A percentile compares a stretch with the other conserved stretches of the same genome.
Evolutionary conservation across 495 filamentous ascomycete genomes (phyloP).

Genomic region (Mytilinidion resinicola): DNA sequence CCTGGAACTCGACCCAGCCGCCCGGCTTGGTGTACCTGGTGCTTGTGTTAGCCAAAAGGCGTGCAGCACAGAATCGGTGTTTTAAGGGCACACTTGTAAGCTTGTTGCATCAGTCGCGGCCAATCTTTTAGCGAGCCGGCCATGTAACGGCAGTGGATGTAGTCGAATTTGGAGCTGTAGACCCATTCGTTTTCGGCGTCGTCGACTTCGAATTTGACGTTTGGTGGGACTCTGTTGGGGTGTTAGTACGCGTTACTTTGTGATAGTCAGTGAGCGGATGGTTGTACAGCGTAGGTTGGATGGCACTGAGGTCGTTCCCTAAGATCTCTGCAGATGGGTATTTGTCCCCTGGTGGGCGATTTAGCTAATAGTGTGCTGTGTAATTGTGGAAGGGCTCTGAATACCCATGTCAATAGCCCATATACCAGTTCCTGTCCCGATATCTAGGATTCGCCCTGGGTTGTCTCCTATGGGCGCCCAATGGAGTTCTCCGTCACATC

Average conservation of each 20-base stretch:
- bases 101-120: conserved; percentile 30
- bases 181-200: conserved; percentile 43
- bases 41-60: neutral
- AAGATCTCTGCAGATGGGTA: conserved; percentile 4
- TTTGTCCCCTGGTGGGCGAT: conserved; percentile 5
- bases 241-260: neutral
- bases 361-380: neutral
- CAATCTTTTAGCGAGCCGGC: conserved; percentile 46
- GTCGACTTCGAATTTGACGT: conserved; percentile 49
- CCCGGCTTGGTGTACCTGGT: conserved; percentile 40
- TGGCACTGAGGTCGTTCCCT: conserved; percentile 31
- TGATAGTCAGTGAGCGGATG: conserved; percentile 7
- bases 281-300: conserved; percentile 36
- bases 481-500: conserved; percentile 52
- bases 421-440: conserved; percentile 56
- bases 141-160: conserved; percentile 50
- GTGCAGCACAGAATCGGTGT: no score
- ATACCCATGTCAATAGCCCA: conserved; percentile 20
- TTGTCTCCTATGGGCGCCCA: conserved; percentile 52
- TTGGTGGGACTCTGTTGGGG: conserved; percentile 38
- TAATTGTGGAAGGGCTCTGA: neutral
- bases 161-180: conserved; percentile 44
- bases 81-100: conserved; percentile 28
- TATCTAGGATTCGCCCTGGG: conserved; percentile 57
- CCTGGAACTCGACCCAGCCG: conserved; percentile 51